Percentiles rank a stretch among this genome's conserved stretches.
phyloP scores from a whole-genome alignment of 208 protist species.

The Wallacemonas sp. region DNA sequence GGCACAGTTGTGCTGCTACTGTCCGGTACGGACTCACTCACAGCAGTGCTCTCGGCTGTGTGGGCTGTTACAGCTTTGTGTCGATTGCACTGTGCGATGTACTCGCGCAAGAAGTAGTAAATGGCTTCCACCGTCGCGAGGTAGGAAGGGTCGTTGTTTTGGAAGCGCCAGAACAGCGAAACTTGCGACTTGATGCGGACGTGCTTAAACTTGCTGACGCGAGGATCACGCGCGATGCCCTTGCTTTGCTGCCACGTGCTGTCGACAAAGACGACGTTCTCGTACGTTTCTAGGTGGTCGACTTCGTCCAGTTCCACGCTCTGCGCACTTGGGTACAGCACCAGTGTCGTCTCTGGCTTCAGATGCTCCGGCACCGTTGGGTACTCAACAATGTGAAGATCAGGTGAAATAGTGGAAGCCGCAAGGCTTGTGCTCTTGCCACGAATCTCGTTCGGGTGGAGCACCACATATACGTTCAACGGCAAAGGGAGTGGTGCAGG shows the following conservation, averaged over 20 bases:
- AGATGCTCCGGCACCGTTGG: constrained; percentile 61
- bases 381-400: constrained; percentile 80
- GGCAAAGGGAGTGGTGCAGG: constrained; percentile 72
- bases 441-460: constrained; percentile 86
- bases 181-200: constrained; percentile 78
- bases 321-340: constrained; percentile 85
- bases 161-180: constrained; percentile 94
- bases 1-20: not conserved
- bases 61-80: not conserved
- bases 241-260: constrained; percentile 94
- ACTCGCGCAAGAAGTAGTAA: constrained; percentile 93
- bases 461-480: constrained; percentile 83
- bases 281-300: constrained; percentile 63
- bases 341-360: constrained; percentile 62
- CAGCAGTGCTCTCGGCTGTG: not conserved
- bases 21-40: not conserved
- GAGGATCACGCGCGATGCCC: constrained; percentile 74
- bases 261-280: constrained; percentile 93
- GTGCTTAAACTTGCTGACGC: constrained; percentile 72
- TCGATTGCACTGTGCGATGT: constrained; percentile 65
- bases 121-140: constrained; percentile 95
- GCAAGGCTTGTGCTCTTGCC: constrained; percentile 93
- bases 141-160: constrained; percentile 90
- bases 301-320: constrained; percentile 72
- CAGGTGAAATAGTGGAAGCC: constrained; percentile 86